Conservation (phyloP, 176 grass and related monocot species). For the Carex cristatella region DNA sequence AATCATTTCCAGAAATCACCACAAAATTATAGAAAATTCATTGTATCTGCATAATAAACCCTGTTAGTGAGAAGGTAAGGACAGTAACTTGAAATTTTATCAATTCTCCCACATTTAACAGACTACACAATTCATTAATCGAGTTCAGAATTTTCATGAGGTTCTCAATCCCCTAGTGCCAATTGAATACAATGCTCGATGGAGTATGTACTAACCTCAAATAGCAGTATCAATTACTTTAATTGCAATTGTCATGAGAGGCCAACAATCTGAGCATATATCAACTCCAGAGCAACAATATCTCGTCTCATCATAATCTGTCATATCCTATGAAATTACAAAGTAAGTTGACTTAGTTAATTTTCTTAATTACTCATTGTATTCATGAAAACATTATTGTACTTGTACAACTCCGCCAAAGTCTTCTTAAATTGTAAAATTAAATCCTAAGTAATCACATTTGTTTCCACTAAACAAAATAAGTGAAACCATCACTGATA, state of each 20-base stretch:
- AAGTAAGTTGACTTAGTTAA: conserved; percentile 4
- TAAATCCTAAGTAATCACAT: neutral
- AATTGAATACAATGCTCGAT: neutral
- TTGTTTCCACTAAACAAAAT: neutral
- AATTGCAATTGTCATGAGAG: conserved; percentile 91
- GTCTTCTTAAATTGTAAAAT: neutral
- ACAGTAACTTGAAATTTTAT: no score
- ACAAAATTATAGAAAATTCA: no score
- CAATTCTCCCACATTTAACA: no score
- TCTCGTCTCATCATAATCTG: conserved; percentile 95
- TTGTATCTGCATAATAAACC: no score
- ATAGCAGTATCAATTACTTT: conserved; percentile 78
- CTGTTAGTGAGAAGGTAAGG: no score
- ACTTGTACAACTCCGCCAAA: neutral
- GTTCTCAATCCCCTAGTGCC: no score
- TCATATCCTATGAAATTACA: conserved; percentile 62
- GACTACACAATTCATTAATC: no score
- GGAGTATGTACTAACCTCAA: conserved; percentile 43
- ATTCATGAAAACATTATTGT: neutral
- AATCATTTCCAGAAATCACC: no score
- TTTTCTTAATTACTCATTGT: neutral
- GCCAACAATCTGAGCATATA: conserved; percentile 78
- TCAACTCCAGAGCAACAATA: conserved; percentile 94
- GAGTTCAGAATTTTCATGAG: no score
- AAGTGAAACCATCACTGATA: neutral